Evolutionary conservation across 192 early-diverging fungal genomes (phyloP).

Genomic region (Phlyctochytrium bullatum): DNA sequence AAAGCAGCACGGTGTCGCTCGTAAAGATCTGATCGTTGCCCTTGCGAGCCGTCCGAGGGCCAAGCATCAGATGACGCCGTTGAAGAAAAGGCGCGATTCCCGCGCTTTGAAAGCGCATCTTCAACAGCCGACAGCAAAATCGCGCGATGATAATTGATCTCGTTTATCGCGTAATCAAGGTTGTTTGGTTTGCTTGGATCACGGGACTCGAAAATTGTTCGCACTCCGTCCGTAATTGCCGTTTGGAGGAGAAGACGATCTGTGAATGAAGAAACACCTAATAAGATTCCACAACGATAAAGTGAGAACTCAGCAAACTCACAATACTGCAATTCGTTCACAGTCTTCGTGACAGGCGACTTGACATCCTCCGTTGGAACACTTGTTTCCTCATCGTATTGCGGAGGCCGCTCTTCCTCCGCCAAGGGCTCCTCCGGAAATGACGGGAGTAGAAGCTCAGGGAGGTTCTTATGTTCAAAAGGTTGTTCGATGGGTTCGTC

Average conservation of each 20-base stretch:
- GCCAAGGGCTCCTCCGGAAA: not conserved
- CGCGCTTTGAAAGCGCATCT: not conserved
- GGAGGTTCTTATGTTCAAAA: not conserved
- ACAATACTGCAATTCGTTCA: not conserved
- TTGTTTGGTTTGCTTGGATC: not conserved
- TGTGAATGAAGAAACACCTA: not conserved
- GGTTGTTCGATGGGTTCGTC: too few relatives aligned
- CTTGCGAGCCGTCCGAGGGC: not conserved
- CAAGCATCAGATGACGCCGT: not conserved
- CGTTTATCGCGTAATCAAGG: not conserved
- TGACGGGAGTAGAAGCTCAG: not conserved
- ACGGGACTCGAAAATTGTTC: not conserved
- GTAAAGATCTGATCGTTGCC: not conserved
- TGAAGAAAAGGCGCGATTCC: not conserved
- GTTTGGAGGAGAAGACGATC: not conserved
- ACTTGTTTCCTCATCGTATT: not conserved
- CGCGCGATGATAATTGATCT: not conserved
- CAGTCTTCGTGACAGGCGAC: not conserved
- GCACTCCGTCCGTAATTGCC: not conserved
- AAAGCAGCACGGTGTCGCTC: not conserved
- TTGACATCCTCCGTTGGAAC: not conserved
- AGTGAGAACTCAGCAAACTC: not conserved
- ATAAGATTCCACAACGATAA: too few relatives aligned
- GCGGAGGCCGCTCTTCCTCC: not conserved
- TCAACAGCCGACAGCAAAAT: not conserved